Evolutionary conservation across 2,329 filamentous ascomycete genomes (phyloP).

Genomic region (Raffaelea deltoideospora): DNA sequence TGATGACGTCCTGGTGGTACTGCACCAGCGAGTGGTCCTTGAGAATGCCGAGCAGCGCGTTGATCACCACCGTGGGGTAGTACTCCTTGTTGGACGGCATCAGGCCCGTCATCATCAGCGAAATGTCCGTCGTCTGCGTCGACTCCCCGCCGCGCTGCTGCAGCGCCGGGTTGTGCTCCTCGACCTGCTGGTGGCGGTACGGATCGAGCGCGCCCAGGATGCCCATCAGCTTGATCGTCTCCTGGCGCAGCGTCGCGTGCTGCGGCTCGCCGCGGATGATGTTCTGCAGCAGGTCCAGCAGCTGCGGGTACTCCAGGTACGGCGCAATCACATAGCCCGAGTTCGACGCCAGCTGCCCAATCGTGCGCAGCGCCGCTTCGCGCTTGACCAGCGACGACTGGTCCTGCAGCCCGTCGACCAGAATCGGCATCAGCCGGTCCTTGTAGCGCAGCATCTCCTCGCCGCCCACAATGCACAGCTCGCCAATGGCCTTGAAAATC

Average conservation of each 20-base stretch:
- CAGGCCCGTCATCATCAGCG: conserved; percentile 92
- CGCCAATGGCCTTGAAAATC: conserved; percentile 87
- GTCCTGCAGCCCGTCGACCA: conserved; percentile 86
- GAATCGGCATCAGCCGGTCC: conserved; percentile 82
- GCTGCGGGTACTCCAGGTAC: conserved; percentile 85
- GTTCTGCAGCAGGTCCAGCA: conserved; percentile 81
- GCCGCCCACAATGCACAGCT: conserved; percentile 84
- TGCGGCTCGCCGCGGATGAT: conserved; percentile 86
- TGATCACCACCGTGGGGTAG: conserved; percentile 95
- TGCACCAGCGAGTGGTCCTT: conserved; percentile 81
- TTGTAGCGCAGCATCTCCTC: conserved; percentile 90
- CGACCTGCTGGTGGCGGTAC: conserved; percentile 85
- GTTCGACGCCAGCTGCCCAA: conserved; percentile 88
- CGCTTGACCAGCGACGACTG: conserved; percentile 81
- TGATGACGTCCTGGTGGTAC: conserved; percentile 86
- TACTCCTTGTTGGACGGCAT: conserved; percentile 97
- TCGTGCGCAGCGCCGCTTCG: conserved; percentile 76
- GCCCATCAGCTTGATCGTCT: conserved; percentile 93
- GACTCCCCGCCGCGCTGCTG: conserved; percentile 49
- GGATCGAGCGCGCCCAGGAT: conserved; percentile 90
- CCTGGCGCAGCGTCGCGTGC: conserved; percentile 69
- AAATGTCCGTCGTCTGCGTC: conserved; percentile 73
- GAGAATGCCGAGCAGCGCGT: conserved; percentile 80
- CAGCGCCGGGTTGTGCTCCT: conserved; percentile 73
- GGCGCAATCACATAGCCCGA: conserved; percentile 96